Evolutionary conservation across 106 monocot species (phyloP).

Genomic region (Dendrobium huoshanense): DNA sequence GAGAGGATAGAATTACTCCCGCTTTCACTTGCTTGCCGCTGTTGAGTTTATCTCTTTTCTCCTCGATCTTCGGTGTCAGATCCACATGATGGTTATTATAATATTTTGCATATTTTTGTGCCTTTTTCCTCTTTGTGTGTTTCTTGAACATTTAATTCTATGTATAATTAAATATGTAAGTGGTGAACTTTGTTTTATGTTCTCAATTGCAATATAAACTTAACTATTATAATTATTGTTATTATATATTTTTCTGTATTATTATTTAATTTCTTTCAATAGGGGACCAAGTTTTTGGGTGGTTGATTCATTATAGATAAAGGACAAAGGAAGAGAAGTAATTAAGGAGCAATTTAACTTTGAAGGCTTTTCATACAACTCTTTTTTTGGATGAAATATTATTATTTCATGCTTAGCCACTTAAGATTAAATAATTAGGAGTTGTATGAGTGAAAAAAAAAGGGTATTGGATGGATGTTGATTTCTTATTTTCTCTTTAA

Average conservation of each 20-base stretch:
- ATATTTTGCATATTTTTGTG: neutral
- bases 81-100: neutral
- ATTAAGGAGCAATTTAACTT: neutral
- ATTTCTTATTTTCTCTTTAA: too few relatives aligned
- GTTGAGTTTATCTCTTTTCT: neutral
- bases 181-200: neutral
- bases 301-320: neutral
- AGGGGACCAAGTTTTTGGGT: neutral
- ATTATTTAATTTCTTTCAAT: too few relatives aligned
- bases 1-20: too few relatives aligned
- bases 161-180: constrained; percentile 1
- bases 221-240: neutral
- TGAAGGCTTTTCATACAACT: neutral
- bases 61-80: neutral
- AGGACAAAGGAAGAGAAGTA: neutral
- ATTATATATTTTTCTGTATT: neutral
- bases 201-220: neutral
- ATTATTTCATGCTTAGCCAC: too few relatives aligned
- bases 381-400: too few relatives aligned
- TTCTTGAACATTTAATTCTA: neutral
- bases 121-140: neutral
- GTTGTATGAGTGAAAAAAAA: too few relatives aligned
- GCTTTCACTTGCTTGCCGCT: constrained; percentile 25
- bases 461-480: too few relatives aligned
- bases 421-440: too few relatives aligned